Evolutionary conservation across 129 eudicot species (phyloP).

Genomic region (Centella asiatica): DNA sequence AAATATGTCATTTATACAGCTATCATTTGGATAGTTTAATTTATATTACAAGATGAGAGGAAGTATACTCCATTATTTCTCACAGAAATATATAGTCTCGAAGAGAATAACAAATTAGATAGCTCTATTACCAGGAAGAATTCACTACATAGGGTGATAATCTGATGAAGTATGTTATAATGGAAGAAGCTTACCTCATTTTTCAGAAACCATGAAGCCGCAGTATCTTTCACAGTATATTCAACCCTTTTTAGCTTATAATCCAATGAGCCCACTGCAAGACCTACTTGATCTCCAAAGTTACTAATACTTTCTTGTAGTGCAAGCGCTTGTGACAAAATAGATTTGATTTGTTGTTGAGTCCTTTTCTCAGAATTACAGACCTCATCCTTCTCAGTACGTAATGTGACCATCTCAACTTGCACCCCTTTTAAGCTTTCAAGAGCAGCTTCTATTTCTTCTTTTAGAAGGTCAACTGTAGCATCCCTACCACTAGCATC

Average conservation of each 20-base stretch:
- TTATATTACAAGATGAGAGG: neutral
- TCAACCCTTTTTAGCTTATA: slow-evolving; percentile 42
- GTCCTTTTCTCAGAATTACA: slow-evolving; percentile 37
- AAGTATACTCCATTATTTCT: neutral
- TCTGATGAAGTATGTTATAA: neutral
- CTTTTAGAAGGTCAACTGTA: slow-evolving; percentile 50
- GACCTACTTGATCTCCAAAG: slow-evolving; percentile 42
- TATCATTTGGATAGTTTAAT: neutral
- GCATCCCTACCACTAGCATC: slow-evolving; percentile 33
- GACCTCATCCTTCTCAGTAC: slow-evolving; percentile 40
- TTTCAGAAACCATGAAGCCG: slow-evolving; percentile 42
- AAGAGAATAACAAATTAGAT: neutral
- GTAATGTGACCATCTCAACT: slow-evolving; percentile 45
- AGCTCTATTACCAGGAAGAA: neutral
- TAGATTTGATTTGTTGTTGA: slow-evolving; percentile 30
- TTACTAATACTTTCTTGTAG: slow-evolving; percentile 34
- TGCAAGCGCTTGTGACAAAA: slow-evolving; percentile 33
- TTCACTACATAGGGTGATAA: no score
- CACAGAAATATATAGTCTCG: neutral
- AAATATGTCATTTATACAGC: neutral
- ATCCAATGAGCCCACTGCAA: slow-evolving; percentile 41
- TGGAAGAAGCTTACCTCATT: slow-evolving; percentile 42
- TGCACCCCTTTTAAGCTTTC: slow-evolving; percentile 70
- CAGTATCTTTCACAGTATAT: slow-evolving; percentile 33
- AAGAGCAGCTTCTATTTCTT: slow-evolving; percentile 74